Evolutionary conservation across 495 filamentous ascomycete species (phyloP), one percentile per base, ranked within the genome.

Genomic region (Neurospora africana): DNA sequence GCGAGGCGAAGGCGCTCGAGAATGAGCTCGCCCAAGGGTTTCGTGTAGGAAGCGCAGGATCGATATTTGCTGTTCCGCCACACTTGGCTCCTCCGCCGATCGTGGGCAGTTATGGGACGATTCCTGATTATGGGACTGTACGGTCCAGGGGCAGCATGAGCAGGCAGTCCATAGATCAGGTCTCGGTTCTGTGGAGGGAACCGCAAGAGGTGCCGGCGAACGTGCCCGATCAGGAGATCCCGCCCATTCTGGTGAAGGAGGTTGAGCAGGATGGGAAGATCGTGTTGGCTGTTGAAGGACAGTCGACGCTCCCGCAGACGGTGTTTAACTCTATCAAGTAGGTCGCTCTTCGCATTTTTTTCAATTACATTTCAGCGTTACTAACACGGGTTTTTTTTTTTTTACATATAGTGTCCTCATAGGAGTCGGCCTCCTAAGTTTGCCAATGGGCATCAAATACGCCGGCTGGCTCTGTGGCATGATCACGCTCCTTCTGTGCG

Each of bases 241-340:
- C 91, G 75, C 93, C 93, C 2, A 84, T 99, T 68, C 79, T 98
- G 30, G 89, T 98, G 61, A 96, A 93, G 81, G 89, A 93, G 78
- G 87, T 97, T 8, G 90, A 96, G 79, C 92, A 95, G 77, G 94
- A 97, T 79, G 95, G 95, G 33, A 92, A 91, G 72, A 84, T 93
- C 21, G 88, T 96, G 36, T 85, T 91, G 76, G 86, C 94, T 35
- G 89, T 98, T 8, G 88, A 95, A 72, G 95, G 95, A 41, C 93
- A 95, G 84, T 96, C 92, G 11, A 99, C 95, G 3, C 83, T 98
- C 37, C 94, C 95, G 3, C 95, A 99, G 82, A 98, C 95, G 0
- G 86, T 98, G 72, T 97, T 99, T 83, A 99, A 99, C 79, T 95
- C 93, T 19, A 93, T 96, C 70, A 99, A 99, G 83, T 84, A 75